These are phyloP conservation scores for Boletellus deceptivus DNA, from an alignment of 1,284 basidiomycete genomes.

Conservation along the genomic window DNA sequence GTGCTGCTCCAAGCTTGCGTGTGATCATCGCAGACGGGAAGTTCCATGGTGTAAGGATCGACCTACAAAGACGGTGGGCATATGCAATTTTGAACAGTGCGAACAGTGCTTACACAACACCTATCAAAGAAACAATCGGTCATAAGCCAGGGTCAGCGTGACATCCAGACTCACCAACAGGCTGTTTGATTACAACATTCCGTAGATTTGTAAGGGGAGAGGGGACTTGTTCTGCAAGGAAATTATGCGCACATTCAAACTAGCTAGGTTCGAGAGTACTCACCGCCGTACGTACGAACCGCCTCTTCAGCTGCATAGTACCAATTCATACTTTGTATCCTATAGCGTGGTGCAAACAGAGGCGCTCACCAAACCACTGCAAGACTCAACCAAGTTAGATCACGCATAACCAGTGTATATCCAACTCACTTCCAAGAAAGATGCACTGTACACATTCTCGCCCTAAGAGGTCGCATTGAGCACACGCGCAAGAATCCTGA, in stretches of 20 bases:
- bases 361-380: slow-evolving; percentile 72
- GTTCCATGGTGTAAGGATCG: slow-evolving; percentile 85
- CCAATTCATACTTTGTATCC: neutral
- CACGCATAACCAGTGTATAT: neutral
- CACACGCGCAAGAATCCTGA: neutral
- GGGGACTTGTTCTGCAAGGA: slow-evolving; percentile 72
- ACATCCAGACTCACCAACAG: slow-evolving; percentile 62
- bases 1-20: slow-evolving; percentile 83
- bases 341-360: neutral
- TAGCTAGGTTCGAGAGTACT: slow-evolving; percentile 12
- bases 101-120: slow-evolving; percentile 52
- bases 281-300: slow-evolving; percentile 79
- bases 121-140: slow-evolving; percentile 30
- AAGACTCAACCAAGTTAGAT: slow-evolving; percentile 8
- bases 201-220: slow-evolving; percentile 70
- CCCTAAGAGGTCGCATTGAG: slow-evolving; percentile 42
- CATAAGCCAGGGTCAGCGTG: neutral
- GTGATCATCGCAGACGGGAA: slow-evolving; percentile 96
- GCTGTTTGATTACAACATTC: slow-evolving; percentile 94
- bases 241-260: slow-evolving; percentile 2
- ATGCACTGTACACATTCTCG: slow-evolving; percentile 79
- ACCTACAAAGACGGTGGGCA: slow-evolving; percentile 40
- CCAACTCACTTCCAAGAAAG: slow-evolving; percentile 72
- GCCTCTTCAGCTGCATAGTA: slow-evolving; percentile 75
- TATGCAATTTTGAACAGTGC: neutral